Conservation (phyloP, 108 stramenopile species). For the Skeletonema grethae region DNA sequence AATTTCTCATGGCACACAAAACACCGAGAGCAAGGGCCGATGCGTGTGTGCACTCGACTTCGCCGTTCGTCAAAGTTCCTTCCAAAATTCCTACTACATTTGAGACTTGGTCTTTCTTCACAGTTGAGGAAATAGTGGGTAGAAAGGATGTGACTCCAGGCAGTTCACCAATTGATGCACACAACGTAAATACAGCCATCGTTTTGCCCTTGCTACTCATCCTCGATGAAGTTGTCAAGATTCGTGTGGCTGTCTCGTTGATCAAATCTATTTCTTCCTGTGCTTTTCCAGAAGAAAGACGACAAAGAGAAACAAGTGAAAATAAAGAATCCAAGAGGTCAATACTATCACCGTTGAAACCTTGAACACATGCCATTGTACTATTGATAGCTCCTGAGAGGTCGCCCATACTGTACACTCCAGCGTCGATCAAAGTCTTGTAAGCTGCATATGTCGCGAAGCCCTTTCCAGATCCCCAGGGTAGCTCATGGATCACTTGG, state of each 20-base stretch:
- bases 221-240: not conserved
- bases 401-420: conserved; percentile 39
- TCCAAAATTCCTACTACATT: conserved; percentile 11
- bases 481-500: conserved; percentile 53
- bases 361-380: not conserved
- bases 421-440: conserved; percentile 27
- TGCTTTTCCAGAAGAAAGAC: conserved; percentile 17
- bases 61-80: conserved; percentile 19
- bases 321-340: conserved; percentile 27
- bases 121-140: conserved; percentile 10
- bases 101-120: conserved; percentile 24
- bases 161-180: conserved; percentile 29
- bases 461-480: conserved; percentile 72
- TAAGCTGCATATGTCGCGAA: conserved; percentile 50
- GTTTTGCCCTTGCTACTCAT: conserved; percentile 25
- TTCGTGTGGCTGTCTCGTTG: conserved; percentile 11
- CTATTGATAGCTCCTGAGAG: conserved; percentile 13
- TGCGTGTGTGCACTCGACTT: conserved; percentile 28
- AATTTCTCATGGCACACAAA: conserved; percentile 31
- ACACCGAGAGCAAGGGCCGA: conserved; percentile 32
- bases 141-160: conserved; percentile 24
- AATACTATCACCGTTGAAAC: conserved; percentile 4
- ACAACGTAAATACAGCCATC: conserved; percentile 18
- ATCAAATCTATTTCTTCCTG: conserved; percentile 19
- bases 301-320: conserved; percentile 25